These are phyloP conservation scores for Suillus luteus DNA, from an alignment of 768 basidiomycete species.

Conservation along the genomic window DNA sequence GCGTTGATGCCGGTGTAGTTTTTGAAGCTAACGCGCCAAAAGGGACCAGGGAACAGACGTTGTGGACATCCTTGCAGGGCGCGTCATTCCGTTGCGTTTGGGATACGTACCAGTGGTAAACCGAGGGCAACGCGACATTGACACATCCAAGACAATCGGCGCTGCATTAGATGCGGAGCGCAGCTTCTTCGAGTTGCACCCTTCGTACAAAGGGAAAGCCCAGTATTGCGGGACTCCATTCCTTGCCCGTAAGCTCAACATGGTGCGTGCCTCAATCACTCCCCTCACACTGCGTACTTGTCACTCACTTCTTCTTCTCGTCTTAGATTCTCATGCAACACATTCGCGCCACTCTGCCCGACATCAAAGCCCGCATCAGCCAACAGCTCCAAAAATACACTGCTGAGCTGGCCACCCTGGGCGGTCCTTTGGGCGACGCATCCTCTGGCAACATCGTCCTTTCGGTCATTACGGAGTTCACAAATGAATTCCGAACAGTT, in stretches of 20 bases:
- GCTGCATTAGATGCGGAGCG: constrained; percentile 88
- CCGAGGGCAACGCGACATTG: constrained; percentile 97
- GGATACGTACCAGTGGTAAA: constrained; percentile 99
- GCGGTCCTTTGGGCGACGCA: constrained; percentile 82
- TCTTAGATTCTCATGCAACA: constrained; percentile 97
- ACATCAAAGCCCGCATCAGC: constrained; percentile 96
- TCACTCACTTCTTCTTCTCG: neutral
- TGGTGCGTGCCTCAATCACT: constrained; percentile 50
- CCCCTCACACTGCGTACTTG: no score
- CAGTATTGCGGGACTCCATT: constrained; percentile 98
- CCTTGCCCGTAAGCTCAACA: constrained; percentile 92
- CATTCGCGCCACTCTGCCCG: constrained; percentile 95
- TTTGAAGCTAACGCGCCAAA: constrained; percentile 19
- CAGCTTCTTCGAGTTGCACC: constrained; percentile 92
- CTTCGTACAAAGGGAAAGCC: constrained; percentile 90
- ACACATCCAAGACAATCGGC: constrained; percentile 80
- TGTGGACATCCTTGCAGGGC: constrained; percentile 96
- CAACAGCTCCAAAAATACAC: constrained; percentile 88
- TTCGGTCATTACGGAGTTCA: constrained; percentile 98
- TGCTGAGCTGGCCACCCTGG: constrained; percentile 79
- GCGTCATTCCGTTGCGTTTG: constrained; percentile 92
- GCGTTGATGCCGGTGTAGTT: neutral
- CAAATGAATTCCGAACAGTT: constrained; percentile 91
- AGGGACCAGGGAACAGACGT: constrained; percentile 99
- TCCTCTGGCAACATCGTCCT: constrained; percentile 92